Conservation (phyloP, 768 basidiomycete species). For the Candolleomyces aberdarensis region DNA sequence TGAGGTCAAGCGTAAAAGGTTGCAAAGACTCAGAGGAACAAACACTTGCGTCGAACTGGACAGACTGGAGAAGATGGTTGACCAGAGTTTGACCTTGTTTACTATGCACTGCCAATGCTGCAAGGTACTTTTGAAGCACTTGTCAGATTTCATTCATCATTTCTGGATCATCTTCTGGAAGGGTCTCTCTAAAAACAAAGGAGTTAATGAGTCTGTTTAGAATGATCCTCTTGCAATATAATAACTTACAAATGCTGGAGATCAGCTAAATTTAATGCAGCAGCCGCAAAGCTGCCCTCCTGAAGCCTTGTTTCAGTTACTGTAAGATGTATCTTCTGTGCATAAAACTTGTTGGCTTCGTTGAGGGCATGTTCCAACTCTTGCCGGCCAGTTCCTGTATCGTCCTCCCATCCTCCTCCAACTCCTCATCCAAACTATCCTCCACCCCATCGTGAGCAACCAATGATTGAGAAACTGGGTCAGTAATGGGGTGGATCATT, state of each 20-base stretch:
- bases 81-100: not conserved
- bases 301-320: too few species aligned
- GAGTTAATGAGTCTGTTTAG: not conserved
- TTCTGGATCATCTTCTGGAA: not conserved
- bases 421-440: not conserved
- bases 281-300: too few species aligned
- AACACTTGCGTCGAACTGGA: not conserved
- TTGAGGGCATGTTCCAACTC: too few species aligned
- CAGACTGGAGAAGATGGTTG: not conserved
- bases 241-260: not conserved
- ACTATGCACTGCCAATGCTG: not conserved
- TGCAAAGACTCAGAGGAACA: not conserved
- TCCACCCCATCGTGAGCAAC: not conserved
- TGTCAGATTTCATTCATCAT: not conserved
- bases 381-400: too few species aligned
- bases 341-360: too few species aligned
- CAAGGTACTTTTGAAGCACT: not conserved
- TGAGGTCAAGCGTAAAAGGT: not conserved
- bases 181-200: not conserved
- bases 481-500: not conserved
- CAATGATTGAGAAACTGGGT: not conserved
- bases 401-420: too few species aligned
- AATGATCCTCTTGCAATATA: not conserved
- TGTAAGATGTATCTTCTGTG: too few species aligned
- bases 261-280: not conserved